phyloP scores from a whole-genome alignment of 2,329 filamentous ascomycete genomes.

The Berkeleyomyces basicola region DNA sequence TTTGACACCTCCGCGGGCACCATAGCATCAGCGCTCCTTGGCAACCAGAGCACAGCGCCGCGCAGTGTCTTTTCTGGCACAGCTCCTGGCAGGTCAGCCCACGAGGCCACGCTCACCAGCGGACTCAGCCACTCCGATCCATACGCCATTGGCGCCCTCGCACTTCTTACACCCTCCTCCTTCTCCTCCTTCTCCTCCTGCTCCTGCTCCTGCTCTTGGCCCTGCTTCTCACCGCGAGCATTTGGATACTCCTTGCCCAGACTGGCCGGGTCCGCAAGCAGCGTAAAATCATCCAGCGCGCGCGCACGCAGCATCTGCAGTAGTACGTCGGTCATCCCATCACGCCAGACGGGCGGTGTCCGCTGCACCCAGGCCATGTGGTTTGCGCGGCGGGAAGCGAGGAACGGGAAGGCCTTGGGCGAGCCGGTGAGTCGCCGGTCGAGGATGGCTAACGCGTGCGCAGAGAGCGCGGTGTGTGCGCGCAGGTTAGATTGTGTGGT shows the following conservation, averaged over 20 bases:
- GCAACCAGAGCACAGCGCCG: conserved; percentile 31
- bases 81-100: conserved; percentile 28
- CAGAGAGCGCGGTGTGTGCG: conserved; percentile 6
- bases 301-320: conserved; percentile 34
- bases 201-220: too few species aligned
- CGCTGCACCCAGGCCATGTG: conserved; percentile 5
- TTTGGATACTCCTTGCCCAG: conserved; percentile 11
- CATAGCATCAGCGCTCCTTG: neutral
- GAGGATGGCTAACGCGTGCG: neutral
- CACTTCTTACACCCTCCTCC: too few species aligned
- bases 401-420: conserved; percentile 1
- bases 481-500: conserved; percentile 5
- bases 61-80: conserved; percentile 24
- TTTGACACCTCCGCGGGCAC: conserved; percentile 17
- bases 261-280: conserved; percentile 15
- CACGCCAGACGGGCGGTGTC: conserved; percentile 26
- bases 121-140: neutral
- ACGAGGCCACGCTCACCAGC: conserved; percentile 20
- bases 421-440: neutral
- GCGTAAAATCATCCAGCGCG: conserved; percentile 27
- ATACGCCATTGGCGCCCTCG: neutral
- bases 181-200: too few species aligned
- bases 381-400: conserved; percentile 3
- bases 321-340: conserved; percentile 39
- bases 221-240: conserved; percentile 13